Conservation (phyloP, 768 basidiomycete genomes). For the Lentinula guzmanii region DNA sequence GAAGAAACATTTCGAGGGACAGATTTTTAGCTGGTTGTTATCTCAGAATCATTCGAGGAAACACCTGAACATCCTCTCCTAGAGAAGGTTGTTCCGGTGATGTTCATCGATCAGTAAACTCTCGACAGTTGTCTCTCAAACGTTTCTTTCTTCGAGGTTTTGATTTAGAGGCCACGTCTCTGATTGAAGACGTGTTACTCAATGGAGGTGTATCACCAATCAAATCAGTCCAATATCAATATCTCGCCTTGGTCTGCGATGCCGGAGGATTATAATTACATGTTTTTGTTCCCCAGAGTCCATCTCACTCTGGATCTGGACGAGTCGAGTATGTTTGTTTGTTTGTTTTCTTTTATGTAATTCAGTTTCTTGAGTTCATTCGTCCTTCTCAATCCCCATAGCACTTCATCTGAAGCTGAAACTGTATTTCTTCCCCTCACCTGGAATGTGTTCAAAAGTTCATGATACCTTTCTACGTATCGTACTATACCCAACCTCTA, state of each 20-base stretch:
- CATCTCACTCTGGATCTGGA: conserved; percentile 1
- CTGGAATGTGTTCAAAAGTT: too few species aligned
- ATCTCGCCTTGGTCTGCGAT: neutral
- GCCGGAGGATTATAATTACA: neutral
- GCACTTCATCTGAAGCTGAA: neutral
- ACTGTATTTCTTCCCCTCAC: too few species aligned
- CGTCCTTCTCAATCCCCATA: neutral
- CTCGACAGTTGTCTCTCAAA: neutral
- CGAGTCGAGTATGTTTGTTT: neutral
- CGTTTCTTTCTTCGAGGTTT: neutral
- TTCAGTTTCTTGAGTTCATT: neutral
- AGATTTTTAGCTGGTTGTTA: too few species aligned
- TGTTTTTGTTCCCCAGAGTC: neutral
- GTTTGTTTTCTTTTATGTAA: too few species aligned
- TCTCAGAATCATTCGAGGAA: too few species aligned
- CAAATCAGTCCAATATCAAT: neutral
- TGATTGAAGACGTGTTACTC: neutral
- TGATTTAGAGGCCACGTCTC: neutral
- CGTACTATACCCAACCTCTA: too few species aligned
- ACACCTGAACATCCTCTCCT: too few species aligned
- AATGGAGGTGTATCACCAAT: neutral
- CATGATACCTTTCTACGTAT: too few species aligned
- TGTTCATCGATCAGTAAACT: too few species aligned
- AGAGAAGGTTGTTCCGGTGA: too few species aligned
- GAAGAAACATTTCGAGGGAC: too few species aligned